Evolutionary conservation across 2,329 filamentous ascomycete genomes (phyloP), one percentile per base, ranked within the genome.

Genomic region (Diaporthe eres): DNA sequence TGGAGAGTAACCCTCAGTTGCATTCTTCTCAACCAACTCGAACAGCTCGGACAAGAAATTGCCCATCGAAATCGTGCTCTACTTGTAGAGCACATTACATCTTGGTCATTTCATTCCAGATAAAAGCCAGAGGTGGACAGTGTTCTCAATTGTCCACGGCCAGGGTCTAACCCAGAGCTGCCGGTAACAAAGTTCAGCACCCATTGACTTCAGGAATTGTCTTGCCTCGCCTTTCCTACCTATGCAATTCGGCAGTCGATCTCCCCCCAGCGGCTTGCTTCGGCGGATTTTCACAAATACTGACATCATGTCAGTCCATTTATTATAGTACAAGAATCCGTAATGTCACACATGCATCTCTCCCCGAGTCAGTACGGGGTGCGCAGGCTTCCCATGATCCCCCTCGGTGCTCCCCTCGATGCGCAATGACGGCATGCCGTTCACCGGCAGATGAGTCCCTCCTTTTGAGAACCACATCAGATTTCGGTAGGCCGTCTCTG

Each of bases 361-460:
- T 37, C 17, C 34, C n/a, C 49, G 65, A 39, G 65, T 55, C 49
- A 55, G 49, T 28, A 28, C 15, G 49, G 25, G 22, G n/a, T 47
- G 9, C n/a, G 44, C 19, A 28, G 47, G 47, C 65, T 51, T 17
- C 25, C 1, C 4, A 28, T 28, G 47, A 39, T 39, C 8, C 22
- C 22, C 65, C 28, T 53, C 47, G 22, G 25, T 34, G 13, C 15
- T 37, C 25, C 44, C 44, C 31, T 51, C 44, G 13, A 70, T 4
- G 49, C n/a, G n/a, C 42, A 28, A 70, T 55, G 65, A 70, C 34
- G 65, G 49, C 65, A 55, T 70, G n/a, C 37, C 15, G 28, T 42
- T 55, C 65, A 55, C 47, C 49, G 34, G 65, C 49, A 55, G 34
- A 53, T 53, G 47, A 51, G 10, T 10, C 19, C 15, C 44, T 37